Evolutionary conservation across 306 rosid species (phyloP), one percentile per base, ranked within the genome.

Genomic region (Pterocarpus macrocarpus): DNA sequence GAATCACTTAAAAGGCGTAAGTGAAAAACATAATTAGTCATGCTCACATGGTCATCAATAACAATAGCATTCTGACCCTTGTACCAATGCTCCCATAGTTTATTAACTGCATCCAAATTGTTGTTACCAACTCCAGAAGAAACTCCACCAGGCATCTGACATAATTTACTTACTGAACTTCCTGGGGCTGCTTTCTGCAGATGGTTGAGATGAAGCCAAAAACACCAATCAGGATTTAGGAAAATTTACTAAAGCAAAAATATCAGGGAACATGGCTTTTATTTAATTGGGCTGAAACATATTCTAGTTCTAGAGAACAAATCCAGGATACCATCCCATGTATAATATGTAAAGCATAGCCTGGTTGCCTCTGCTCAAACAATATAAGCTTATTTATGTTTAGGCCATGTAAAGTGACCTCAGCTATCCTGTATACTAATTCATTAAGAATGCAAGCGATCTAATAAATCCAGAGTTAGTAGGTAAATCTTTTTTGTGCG

Each of bases 41-140:
- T 63, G 44, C 87, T 82, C 53, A 90, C 94, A 80, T 88, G 89
- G 71, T 87, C 89, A 82, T 90, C 91, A 59, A 90, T 73, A 45
- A 90, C 83, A 78, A 89, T 81, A 72, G 94, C 91, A 82, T 86
- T 89, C 84, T 53, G 85, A 65, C 83, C 74, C 73, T 67, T 82
- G 49, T 69, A 85, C 92, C 90, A 87, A 73, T 78, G 80, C 59
- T 90, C 80, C 4, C 83, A 81, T 41, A 90, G 83, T 85, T 84
- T 92, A 82, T 83, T 88, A 41, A 90, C 79, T 16, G 84, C 82
- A 63, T 84, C 87, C 69, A 80, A 82, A 84, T 64, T 62, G 76
- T 55, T 71, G 82, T 50, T 71, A 73, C 69, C 76, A 34, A 77
- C 67, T 41, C 73, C 88, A 45, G 84, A 73, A 59, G 80, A 69